Percentiles rank a stretch among this genome's conserved stretches.
Evolutionary conservation across 371 early-diverging fungal genomes (phyloP).

Genomic region (Cokeromyces recurvatus): DNA sequence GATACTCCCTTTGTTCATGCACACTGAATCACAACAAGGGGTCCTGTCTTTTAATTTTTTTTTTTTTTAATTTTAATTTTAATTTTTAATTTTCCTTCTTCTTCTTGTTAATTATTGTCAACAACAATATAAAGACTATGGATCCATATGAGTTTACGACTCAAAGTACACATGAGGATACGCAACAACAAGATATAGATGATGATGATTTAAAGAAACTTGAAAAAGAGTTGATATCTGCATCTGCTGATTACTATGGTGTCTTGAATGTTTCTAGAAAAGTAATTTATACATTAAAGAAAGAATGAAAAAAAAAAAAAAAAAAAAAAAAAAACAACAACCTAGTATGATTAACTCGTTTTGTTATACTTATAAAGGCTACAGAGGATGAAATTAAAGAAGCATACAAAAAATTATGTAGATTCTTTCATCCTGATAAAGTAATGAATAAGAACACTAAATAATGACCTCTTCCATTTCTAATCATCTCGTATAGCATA

Average conservation of each 20-base stretch:
- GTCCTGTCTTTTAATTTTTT: background rate
- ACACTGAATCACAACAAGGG: background rate
- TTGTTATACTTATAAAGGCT: slow-evolving; percentile 51
- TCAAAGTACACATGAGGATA: slow-evolving; percentile 12
- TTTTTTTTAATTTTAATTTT: background rate
- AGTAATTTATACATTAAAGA: slow-evolving; percentile 31
- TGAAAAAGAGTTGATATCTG: slow-evolving; percentile 43
- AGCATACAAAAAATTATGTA: slow-evolving; percentile 74
- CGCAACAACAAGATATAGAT: slow-evolving; percentile 28
- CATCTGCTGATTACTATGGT: slow-evolving; percentile 72
- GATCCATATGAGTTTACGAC: slow-evolving; percentile 55
- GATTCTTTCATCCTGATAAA: slow-evolving; percentile 90
- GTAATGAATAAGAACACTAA: slow-evolving; percentile 13
- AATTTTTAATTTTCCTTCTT: slow-evolving; percentile 1
- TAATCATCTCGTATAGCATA: slow-evolving; percentile 38
- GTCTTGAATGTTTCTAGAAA: slow-evolving; percentile 76
- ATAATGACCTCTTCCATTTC: background rate
- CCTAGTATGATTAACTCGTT: background rate
- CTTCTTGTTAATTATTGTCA: too few species aligned
- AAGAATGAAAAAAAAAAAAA: background rate
- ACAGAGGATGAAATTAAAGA: slow-evolving; percentile 84
- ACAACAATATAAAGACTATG: slow-evolving; percentile 26
- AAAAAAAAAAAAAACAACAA: too few species aligned
- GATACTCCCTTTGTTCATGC: too few species aligned
- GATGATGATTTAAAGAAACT: slow-evolving; percentile 44